phyloP scores from a whole-genome alignment of 257 asterid genomes.

The Thymus mandschuricus region DNA sequence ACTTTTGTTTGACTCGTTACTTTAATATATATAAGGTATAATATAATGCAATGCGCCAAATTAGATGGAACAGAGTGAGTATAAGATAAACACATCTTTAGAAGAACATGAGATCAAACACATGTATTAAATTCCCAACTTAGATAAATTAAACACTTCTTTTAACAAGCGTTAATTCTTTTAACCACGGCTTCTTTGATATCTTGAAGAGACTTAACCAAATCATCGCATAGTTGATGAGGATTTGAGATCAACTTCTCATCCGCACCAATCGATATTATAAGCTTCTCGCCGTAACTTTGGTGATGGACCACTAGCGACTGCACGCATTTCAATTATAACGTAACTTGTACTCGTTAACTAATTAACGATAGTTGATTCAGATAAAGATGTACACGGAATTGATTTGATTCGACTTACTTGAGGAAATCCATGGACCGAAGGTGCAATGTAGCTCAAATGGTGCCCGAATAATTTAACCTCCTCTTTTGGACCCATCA shows the following conservation, averaged over 20 bases:
- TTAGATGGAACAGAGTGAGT: too few species aligned
- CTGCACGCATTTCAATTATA: conserved; percentile 29
- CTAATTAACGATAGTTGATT: background rate
- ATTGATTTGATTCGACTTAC: conserved; percentile 20
- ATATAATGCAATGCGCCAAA: too few species aligned
- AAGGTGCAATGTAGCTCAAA: conserved; percentile 46
- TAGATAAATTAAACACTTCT: too few species aligned
- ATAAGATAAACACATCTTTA: too few species aligned
- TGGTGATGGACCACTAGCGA: conserved; percentile 41
- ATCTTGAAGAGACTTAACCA: conserved; percentile 36
- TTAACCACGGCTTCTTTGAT: conserved; percentile 34
- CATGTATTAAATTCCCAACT: too few species aligned
- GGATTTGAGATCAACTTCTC: conserved; percentile 49
- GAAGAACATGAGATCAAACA: too few species aligned
- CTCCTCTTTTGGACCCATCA: conserved; percentile 54
- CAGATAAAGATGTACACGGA: too few species aligned
- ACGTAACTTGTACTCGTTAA: background rate
- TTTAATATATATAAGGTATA: too few species aligned
- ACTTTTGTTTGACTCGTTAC: too few species aligned
- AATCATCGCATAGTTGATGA: conserved; percentile 46
- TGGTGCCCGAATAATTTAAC: conserved; percentile 46
- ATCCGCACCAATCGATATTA: conserved; percentile 45
- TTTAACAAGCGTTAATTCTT: background rate
- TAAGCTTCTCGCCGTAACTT: conserved; percentile 46
- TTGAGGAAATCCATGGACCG: conserved; percentile 43